phyloP scores from a whole-genome alignment of 495 filamentous ascomycete species.

The Hypoxylon fragiforme region DNA sequence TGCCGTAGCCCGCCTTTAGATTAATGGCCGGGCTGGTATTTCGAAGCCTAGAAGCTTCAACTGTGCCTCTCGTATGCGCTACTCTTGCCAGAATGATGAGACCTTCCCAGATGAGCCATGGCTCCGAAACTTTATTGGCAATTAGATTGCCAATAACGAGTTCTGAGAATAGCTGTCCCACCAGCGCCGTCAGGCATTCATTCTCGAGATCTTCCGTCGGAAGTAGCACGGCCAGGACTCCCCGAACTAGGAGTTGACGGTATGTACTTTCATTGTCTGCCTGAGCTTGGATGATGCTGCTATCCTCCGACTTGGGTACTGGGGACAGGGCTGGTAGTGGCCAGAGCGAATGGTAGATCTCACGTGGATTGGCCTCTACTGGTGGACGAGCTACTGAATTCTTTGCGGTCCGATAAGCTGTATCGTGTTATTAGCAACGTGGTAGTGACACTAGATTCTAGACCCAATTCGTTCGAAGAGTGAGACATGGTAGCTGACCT shows the following conservation, averaged over 20 bases:
- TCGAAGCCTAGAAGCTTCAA: constrained; percentile 17
- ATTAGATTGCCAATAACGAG: constrained; percentile 80
- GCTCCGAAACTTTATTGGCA: constrained; percentile 76
- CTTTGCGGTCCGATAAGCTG: constrained; percentile 61
- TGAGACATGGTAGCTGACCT: constrained; percentile 58
- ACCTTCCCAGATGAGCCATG: constrained; percentile 82
- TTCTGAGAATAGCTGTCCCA: constrained; percentile 83
- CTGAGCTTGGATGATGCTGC: constrained; percentile 60
- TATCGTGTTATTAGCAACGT: constrained; percentile 12
- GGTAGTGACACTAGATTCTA: constrained; percentile 2
- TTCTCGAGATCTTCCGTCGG: constrained; percentile 93
- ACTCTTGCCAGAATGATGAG: constrained; percentile 59
- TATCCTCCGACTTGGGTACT: constrained; percentile 60
- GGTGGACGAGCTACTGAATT: constrained; percentile 56
- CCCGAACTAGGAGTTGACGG: constrained; percentile 78
- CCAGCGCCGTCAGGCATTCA: constrained; percentile 74
- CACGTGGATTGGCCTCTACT: constrained; percentile 60
- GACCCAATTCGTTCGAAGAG: not conserved
- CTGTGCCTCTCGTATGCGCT: constrained; percentile 17
- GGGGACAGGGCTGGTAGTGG: constrained; percentile 81
- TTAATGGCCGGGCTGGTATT: constrained; percentile 21
- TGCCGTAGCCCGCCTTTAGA: constrained; percentile 35
- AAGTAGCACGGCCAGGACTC: constrained; percentile 75
- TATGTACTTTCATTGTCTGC: constrained; percentile 76
- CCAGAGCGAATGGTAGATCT: constrained; percentile 80